A percentile compares a stretch with the other conserved stretches of the same genome.
phyloP scores from a whole-genome alignment of 208 protist genomes.

The Lotmaria passim region DNA sequence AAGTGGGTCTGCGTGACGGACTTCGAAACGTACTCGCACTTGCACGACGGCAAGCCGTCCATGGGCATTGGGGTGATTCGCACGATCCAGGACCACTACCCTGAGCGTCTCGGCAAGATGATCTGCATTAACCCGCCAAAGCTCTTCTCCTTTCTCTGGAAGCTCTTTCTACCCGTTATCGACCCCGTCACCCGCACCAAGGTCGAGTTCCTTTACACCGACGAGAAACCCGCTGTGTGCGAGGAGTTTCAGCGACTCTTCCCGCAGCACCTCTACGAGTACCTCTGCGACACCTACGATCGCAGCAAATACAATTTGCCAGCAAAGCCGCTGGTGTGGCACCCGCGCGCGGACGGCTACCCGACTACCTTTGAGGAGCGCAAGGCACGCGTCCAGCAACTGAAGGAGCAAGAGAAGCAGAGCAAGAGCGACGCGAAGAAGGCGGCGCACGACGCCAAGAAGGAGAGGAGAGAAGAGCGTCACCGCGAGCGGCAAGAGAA shows the following conservation, averaged over 20 bases:
- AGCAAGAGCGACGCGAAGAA: constrained; percentile 31
- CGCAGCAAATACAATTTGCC: constrained; percentile 66
- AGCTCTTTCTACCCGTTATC: constrained; percentile 69
- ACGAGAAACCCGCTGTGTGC: constrained; percentile 59
- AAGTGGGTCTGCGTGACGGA: constrained; percentile 88
- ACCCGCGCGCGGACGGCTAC: constrained; percentile 49
- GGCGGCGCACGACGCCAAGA: constrained; percentile 34
- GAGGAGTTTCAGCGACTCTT: constrained; percentile 75
- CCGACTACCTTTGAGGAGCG: constrained; percentile 43
- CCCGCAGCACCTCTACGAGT: constrained; percentile 49
- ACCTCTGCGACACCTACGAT: constrained; percentile 76
- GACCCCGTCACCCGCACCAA: constrained; percentile 83
- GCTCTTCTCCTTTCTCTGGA: constrained; percentile 81
- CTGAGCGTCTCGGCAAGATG: constrained; percentile 85
- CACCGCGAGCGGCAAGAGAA: constrained; percentile 12
- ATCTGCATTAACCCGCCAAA: constrained; percentile 82
- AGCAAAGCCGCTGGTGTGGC: constrained; percentile 58
- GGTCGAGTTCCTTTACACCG: constrained; percentile 78
- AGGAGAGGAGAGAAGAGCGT: constrained; percentile 14
- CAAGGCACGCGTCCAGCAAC: constrained; percentile 41
- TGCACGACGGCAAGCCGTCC: constrained; percentile 70
- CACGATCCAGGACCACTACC: constrained; percentile 82
- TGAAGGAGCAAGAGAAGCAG: constrained; percentile 43
- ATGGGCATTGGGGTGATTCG: constrained; percentile 66
- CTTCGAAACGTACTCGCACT: constrained; percentile 85